Conservation (phyloP, 257 asterid species). For the Solanum chmielewskii region DNA sequence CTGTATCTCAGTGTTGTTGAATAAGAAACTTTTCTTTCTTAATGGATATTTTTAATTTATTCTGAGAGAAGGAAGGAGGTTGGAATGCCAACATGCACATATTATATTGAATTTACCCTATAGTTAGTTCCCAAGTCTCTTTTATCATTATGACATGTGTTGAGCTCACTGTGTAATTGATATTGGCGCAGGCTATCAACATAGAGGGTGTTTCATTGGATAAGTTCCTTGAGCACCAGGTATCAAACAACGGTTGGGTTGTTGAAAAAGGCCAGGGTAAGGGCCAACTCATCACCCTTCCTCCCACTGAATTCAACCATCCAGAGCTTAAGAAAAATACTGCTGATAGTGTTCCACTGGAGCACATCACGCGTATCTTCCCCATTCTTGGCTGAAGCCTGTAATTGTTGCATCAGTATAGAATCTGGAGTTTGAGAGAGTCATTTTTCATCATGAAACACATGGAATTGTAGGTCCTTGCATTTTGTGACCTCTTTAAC, state of each 20-base stretch:
- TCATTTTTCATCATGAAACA: background rate
- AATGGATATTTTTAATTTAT: background rate
- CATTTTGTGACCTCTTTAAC: background rate
- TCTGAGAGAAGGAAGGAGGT: background rate
- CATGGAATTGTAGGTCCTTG: background rate
- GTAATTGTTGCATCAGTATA: background rate
- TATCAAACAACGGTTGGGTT: constrained; percentile 49
- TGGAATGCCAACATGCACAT: background rate
- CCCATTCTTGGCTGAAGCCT: constrained; percentile 54
- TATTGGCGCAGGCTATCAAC: constrained; percentile 55
- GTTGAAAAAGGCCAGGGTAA: constrained; percentile 47
- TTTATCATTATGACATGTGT: background rate
- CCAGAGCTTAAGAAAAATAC: constrained; percentile 66
- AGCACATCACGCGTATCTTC: constrained; percentile 62
- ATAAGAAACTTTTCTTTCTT: background rate
- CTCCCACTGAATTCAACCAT: constrained; percentile 62
- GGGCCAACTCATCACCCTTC: constrained; percentile 50
- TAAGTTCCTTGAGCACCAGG: constrained; percentile 69
- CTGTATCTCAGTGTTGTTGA: background rate
- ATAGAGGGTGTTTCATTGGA: constrained; percentile 63
- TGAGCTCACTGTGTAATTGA: background rate
- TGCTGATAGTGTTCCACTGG: constrained; percentile 53
- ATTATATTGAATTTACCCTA: background rate
- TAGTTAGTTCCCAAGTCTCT: background rate
- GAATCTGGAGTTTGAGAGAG: background rate